Evolutionary conservation across 2,329 filamentous ascomycete species (phyloP), one percentile per base, ranked within the genome.

Genomic region (Ophiosphaerella herpotricha): DNA sequence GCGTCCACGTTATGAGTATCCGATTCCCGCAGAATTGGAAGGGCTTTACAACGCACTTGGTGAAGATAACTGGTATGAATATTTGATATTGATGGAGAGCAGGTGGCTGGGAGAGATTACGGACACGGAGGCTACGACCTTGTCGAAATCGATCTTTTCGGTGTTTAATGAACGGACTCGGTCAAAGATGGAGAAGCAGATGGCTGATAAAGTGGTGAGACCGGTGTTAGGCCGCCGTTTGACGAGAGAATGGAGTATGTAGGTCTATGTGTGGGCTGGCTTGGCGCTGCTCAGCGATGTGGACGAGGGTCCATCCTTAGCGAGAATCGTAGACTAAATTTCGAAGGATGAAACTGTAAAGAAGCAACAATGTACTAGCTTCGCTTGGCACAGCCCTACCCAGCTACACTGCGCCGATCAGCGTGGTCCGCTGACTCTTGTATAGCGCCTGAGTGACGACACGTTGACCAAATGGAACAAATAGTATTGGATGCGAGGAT

Each of bases 41-140:
- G 38, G 48, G 11, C 36, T 57, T 8, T 32, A 47, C n/a, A 29
- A 13, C 5, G 60, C 60, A 11, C 39, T 63, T 2, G 60, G 60
- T 21, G 38, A 40, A 11, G 47, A 56, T 6, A 47, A 54, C 29
- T 63, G 60, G 58, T 52, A 41, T 6, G 53, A 60, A 32, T 61
- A 61, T 14, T 4, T 61, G 1, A 37, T 36, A 0, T 26, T 57
- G 9, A 31, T 54, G 37, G 57, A 61, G 47, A 49, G 45, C 32
- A 39, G 43, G 4, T 50, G 42, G 37, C 18, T 46, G 1, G 24
- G 44, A 1, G 35, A 58, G 12, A 48, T 57, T 2, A 46, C 39
- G 0, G 50, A 40, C 2, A 21, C 39, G 5, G 49, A 60, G 7
- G 52, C 53, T 5, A 40, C 42, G 4, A 35, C 24, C 0, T 13